phyloP scores from a whole-genome alignment of 2,329 filamentous ascomycete genomes.

The Pseudohalonectria lignicola region DNA sequence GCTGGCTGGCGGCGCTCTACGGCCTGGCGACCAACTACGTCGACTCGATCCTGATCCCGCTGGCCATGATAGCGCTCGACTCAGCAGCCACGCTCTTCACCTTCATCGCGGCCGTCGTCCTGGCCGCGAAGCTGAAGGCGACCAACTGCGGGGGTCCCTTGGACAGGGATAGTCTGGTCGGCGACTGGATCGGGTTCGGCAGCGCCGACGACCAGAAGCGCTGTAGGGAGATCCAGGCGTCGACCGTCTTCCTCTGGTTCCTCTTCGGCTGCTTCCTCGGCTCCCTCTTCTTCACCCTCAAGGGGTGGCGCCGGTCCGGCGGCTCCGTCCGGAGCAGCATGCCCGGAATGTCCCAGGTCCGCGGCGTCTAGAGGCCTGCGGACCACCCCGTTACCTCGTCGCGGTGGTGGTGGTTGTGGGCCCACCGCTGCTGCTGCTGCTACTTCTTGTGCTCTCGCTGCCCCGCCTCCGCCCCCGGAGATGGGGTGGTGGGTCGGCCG shows the following conservation, averaged over 20 bases:
- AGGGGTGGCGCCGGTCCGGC: conserved; percentile 38
- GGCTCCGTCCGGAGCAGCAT: conserved; percentile 29
- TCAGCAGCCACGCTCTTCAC: conserved; percentile 53
- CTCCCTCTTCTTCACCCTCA: conserved; percentile 42
- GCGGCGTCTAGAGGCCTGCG: conserved; percentile 30
- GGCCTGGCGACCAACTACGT: conserved; percentile 47
- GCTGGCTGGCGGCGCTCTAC: conserved; percentile 54
- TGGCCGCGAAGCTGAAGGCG: conserved; percentile 57
- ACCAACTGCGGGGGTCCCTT: conserved; percentile 53
- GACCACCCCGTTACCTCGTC: too few relatives aligned
- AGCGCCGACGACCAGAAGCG: conserved; percentile 48
- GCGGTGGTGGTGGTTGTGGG: too few relatives aligned
- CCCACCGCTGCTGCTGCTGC: too few relatives aligned
- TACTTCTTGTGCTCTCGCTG: too few relatives aligned
- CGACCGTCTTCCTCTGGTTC: conserved; percentile 70
- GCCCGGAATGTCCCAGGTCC: conserved; percentile 47
- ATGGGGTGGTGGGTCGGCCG: too few relatives aligned
- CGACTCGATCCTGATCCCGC: conserved; percentile 30
- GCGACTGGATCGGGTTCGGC: conserved; percentile 52
- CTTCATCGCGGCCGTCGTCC: conserved; percentile 58
- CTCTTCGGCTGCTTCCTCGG: conserved; percentile 53
- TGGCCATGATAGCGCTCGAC: conserved; percentile 46
- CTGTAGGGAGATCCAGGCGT: conserved; percentile 66
- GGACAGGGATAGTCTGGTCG: conserved; percentile 15
- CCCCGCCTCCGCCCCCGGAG: too few relatives aligned